These are phyloP conservation scores for Penicillium steckii DNA, from an alignment of 495 filamentous ascomycete genomes.

Conservation along the genomic window DNA sequence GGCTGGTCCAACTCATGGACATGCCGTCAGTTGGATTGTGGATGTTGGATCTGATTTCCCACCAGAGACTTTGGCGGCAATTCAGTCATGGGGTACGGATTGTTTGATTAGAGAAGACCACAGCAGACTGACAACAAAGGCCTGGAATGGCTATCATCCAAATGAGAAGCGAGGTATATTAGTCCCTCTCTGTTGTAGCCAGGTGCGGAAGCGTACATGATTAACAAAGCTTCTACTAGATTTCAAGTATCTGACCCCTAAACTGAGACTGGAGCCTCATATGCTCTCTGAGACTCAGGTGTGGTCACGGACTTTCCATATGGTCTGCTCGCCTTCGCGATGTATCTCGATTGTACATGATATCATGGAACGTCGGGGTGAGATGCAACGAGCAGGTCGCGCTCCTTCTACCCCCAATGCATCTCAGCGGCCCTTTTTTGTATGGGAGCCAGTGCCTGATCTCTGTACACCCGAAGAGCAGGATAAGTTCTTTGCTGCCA, in stretches of 20 bases:
- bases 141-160: slow-evolving; percentile 81
- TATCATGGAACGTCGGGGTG: slow-evolving; percentile 52
- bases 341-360: slow-evolving; percentile 69
- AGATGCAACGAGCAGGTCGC: slow-evolving; percentile 29
- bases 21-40: slow-evolving; percentile 83
- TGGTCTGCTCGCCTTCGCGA: slow-evolving; percentile 80
- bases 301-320: slow-evolving; percentile 74
- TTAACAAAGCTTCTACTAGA: slow-evolving; percentile 51
- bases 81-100: slow-evolving; percentile 72
- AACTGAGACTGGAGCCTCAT: slow-evolving; percentile 67
- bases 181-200: slow-evolving; percentile 3
- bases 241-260: slow-evolving; percentile 87
- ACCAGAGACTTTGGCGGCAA: slow-evolving; percentile 52
- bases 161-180: slow-evolving; percentile 55
- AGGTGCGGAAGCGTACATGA: slow-evolving; percentile 2
- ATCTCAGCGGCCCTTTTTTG: slow-evolving; percentile 61
- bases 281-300: slow-evolving; percentile 60
- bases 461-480: slow-evolving; percentile 76
- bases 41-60: slow-evolving; percentile 90
- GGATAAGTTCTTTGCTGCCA: slow-evolving; percentile 65
- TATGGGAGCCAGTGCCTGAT: slow-evolving; percentile 96
- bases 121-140: slow-evolving; percentile 75
- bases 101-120: slow-evolving; percentile 65
- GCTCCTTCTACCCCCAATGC: slow-evolving; percentile 21
- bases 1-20: slow-evolving; percentile 46